Evolutionary conservation across 192 early-diverging fungal species (phyloP).

Genomic region (Coemansia sp.): DNA sequence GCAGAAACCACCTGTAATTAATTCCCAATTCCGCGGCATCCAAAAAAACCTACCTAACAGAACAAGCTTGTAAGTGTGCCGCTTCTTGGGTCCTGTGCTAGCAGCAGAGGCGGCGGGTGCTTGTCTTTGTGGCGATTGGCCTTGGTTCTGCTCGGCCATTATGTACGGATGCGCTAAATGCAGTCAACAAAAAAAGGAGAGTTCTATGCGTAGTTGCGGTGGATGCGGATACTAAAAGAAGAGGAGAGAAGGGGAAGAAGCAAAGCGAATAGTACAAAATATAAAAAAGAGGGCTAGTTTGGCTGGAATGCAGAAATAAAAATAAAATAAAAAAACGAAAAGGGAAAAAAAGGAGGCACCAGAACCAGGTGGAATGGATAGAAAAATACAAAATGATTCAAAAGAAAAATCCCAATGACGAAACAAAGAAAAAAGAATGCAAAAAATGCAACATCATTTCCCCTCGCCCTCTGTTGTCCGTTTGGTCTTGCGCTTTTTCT

Average conservation of each 20-base stretch:
- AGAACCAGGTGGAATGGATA: constrained; percentile 6
- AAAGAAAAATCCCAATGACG: constrained; percentile 1
- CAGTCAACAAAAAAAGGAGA: neutral
- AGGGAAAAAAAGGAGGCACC: neutral
- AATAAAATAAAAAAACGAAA: neutral
- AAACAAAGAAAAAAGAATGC: neutral
- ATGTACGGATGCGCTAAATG: neutral
- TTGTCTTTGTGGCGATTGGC: constrained; percentile 5
- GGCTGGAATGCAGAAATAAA: constrained; percentile 10
- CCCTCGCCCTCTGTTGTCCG: too few relatives aligned
- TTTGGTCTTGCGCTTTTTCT: too few relatives aligned
- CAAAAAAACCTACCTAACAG: constrained; percentile 68
- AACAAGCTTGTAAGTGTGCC: constrained; percentile 93
- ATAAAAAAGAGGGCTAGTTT: neutral
- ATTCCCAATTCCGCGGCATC: neutral
- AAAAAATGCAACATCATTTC: neutral
- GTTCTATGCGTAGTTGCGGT: neutral
- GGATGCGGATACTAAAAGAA: neutral
- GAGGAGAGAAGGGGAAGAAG: neutral
- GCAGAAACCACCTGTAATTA: neutral
- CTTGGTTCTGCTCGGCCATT: constrained; percentile 21
- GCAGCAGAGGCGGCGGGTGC: constrained; percentile 11
- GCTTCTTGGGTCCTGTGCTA: constrained; percentile 54
- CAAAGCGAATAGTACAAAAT: neutral
- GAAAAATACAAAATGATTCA: constrained; percentile 1